Percentiles rank a stretch among this genome's conserved stretches.
Conservation (phyloP, 805 yeast genomes). For the Ogataea henricii region DNA sequence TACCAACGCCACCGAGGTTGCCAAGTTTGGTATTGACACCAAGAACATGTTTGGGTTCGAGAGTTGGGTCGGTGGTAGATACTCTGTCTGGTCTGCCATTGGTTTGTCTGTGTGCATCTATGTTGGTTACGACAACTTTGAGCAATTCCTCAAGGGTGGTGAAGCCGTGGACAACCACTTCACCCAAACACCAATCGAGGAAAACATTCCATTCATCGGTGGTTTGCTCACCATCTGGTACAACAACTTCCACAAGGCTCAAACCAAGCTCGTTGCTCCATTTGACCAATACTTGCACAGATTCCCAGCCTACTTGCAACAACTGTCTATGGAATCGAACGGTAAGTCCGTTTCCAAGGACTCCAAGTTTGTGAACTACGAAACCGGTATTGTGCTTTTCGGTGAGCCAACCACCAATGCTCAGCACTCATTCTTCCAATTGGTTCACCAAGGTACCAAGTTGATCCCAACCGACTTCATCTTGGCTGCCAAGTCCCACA, state of each 20-base stretch:
- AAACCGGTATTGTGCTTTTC: conserved; percentile 92
- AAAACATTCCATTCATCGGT: conserved; percentile 91
- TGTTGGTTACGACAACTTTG: conserved; percentile 95
- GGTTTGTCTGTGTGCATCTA: conserved; percentile 94
- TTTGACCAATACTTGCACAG: conserved; percentile 98
- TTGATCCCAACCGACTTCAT: conserved; percentile 96
- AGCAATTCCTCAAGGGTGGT: conserved; percentile 91
- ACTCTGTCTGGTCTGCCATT: conserved; percentile 99
- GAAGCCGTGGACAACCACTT: conserved; percentile 96
- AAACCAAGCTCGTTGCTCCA: conserved; percentile 97
- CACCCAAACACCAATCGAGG: conserved; percentile 75
- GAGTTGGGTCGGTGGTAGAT: conserved; percentile 99
- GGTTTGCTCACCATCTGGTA: conserved; percentile 97
- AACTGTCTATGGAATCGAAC: conserved; percentile 97
- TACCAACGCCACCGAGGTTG: conserved; percentile 88
- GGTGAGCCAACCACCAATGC: conserved; percentile 99
- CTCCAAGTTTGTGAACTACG: conserved; percentile 87
- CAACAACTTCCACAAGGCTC: conserved; percentile 97
- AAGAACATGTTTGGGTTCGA: conserved; percentile 98
- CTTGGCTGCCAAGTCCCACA: conserved; percentile 95
- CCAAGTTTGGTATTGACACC: conserved; percentile 95
- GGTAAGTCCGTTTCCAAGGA: conserved; percentile 97
- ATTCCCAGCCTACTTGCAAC: conserved; percentile 99
- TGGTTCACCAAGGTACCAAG: conserved; percentile 98
- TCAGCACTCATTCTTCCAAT: conserved; percentile 99